Base-by-base conservation (phyloP, 2,329 filamentous ascomycete genomes). In the Plenodomus tracheiphilus region DNA sequence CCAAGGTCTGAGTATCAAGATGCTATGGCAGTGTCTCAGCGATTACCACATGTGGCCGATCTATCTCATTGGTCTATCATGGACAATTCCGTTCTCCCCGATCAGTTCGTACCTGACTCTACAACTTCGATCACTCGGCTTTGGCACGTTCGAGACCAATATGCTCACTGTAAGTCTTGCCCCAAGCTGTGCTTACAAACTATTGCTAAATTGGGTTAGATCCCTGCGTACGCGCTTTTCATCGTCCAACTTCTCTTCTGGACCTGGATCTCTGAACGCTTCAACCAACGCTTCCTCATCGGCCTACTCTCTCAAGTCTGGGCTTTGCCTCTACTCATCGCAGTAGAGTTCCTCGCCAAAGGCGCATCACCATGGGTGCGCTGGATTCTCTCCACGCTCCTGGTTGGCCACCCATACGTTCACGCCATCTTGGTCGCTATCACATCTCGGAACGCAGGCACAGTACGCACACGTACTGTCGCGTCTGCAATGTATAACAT, bases 11-110 rank as follows among this genome's bases (percentile, higher is more conserved):
- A 76, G 73, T 0, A 66, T 72, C 0, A 65, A 56, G 21, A 76
- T 81, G 68, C 69, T 84, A 13, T 79, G 76, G 73, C 56, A 77
- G 11, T 77, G 77, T 20, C 53, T 82, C 8, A 72, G 64, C 11
- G 81, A 84, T 62, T 84, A 80, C 51, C 79, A 83, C 50, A 80
- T 84, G 76, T 83, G 68, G 67, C 71, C 71, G 0, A 73, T 74
- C 17, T 74, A 72, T 49, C 37, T 68, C 2, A 52, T 74, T 9
- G 70, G 72, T 8, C 46, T 74, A 1, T 53, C 60, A 0, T 74
- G 69, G 65, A 49, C 64, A 6, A 74, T 74, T n/a, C 72, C 71
- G 0, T 50, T 54, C 0, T 43, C 55, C 8, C 70, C 71, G 1
- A 61, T 68, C 43, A 56, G 58, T 4, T 53, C 68, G 0, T 74